A percentile compares a stretch with the other conserved stretches of the same genome.
Conservation (phyloP, 805 yeast genomes). For the Saccharomyces mikatae region DNA sequence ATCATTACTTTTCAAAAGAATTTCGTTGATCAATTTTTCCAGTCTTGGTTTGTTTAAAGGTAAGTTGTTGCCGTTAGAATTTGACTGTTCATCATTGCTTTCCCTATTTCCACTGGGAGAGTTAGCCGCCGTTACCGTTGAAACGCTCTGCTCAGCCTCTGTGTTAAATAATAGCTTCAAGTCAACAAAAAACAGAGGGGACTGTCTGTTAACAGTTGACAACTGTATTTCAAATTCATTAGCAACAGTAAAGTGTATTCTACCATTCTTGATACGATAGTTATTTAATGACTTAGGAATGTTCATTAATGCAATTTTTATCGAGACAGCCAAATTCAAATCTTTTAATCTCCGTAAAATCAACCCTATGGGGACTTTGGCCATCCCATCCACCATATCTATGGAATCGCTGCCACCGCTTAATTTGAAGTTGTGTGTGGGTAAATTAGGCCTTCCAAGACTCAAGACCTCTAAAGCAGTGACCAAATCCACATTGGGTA, state of each 20-base stretch:
- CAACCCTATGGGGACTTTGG: constrained; percentile 41
- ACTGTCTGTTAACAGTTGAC: constrained; percentile 60
- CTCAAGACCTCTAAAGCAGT: constrained; percentile 82
- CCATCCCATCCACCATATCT: constrained; percentile 6
- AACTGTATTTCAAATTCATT: constrained; percentile 68
- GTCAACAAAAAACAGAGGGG: constrained; percentile 73
- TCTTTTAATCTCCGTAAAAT: constrained; percentile 56
- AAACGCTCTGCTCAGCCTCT: constrained; percentile 2
- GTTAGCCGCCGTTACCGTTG: not conserved
- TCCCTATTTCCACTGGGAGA: not conserved
- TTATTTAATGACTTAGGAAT: constrained; percentile 59
- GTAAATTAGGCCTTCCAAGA: constrained; percentile 67
- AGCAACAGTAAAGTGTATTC: constrained; percentile 55
- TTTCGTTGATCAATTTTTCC: constrained; percentile 29
- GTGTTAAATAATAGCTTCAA: constrained; percentile 50
- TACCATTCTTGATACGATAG: constrained; percentile 66
- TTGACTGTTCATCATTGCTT: constrained; percentile 3
- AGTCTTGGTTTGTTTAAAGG: constrained; percentile 24
- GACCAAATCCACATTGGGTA: constrained; percentile 83
- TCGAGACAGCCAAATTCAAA: constrained; percentile 63
- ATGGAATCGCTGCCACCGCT: constrained; percentile 16
- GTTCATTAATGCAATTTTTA: constrained; percentile 62
- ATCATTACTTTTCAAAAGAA: constrained; percentile 22
- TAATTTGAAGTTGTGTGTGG: constrained; percentile 50
- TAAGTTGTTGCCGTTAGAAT: constrained; percentile 3